Base-by-base conservation (phyloP, 352 stramenopile genomes). In the Phytophthora colocasiae region DNA sequence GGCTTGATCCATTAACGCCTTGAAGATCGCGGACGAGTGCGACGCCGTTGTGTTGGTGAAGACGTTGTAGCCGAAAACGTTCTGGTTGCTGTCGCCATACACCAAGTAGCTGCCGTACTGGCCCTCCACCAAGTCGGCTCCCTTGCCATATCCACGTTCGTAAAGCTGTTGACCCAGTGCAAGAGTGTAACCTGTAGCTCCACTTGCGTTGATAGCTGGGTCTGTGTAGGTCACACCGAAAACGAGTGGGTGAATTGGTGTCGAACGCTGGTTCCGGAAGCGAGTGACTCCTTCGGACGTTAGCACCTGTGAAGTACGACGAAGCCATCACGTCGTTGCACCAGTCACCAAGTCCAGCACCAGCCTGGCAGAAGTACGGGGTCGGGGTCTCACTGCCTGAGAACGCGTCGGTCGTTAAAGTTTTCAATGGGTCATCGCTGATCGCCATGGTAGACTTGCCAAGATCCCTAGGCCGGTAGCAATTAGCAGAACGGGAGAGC, bases 31-130 rank as follows among this genome's bases (percentile, higher is more conserved):
- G 0, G 78, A 54, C 17, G 62, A 58, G 32, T 91, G 83, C 0
- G 70, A 81, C 1, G 80, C 44, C n/a, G 83, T 82, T 3, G 80
- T 88, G 74, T 92, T 92, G 8, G 85, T 61, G 17, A 88, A 77
- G 39, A 90, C 34, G 27, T 87, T 88, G 71, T 92, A 92, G 24
- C 78, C 69, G 4, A 91, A 63, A 1, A 87, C 27, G 38, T 85
- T 81, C 19, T 58, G 58, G 9, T 69, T 50, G 19, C 61, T 71
- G 40, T 81, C 78, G 22, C 75, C 72, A 31, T 83, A 63, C 9
- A 91, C 70, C 32, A 87, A 57, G 52, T 81, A 85, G 2, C 72
- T 72, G 19, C 80, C 80, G 39, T 82, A 86, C 58, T 89, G 82
- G 2, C 66, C 67, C 17, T 71, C 43, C 5, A 78, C 58, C 14